Evolutionary conservation across 352 stramenopile genomes (phyloP), one percentile per base, ranked within the genome.

Genomic region (Blastocystis hominis): DNA sequence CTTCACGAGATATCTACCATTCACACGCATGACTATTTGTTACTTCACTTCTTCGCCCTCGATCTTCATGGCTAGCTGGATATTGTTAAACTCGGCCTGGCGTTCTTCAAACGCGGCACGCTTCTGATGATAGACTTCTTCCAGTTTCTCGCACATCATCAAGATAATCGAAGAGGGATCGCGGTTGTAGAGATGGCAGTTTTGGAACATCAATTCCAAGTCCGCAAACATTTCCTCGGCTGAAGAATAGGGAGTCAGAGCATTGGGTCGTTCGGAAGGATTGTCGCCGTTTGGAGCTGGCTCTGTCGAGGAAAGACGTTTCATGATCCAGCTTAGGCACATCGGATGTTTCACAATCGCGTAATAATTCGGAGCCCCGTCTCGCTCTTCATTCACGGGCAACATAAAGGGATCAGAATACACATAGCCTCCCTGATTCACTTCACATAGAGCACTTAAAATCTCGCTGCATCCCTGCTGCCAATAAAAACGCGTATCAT

Each of bases 1-100:
- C 91, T 99, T 99, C 77, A 99, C 95, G 40, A 99, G 90, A 86
- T 98, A 99, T 90, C 77, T 87, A 59, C 34, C 6, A 20, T 53
- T 55, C 9, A 66, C 38, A 9, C 2, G 10, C 2, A 9, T 17
- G 5, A 20, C 20, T 3, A 30, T n/a, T 7, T 36, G 40, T 36
- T 17, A 84, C 72, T 84, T 84, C 55, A 68, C 34, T 3, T 84
- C 53, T n/a, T 46, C 17, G 36, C 36, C 7, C 3, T 30, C 34
- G 36, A 50, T 44, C 36, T 84, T 30, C 50, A 68, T 84, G 7
- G 34, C 34, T 3, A 15, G 7, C 15, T 64, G n/a, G 20, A 84
- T 17, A 3, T 68, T 53, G 24, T 84, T 61, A 46, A 84, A 9
- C 36, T 64, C 72, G 5, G 13, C 20, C 54, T 40, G 72, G 15